Percentiles rank a stretch among this genome's conserved stretches.
These are phyloP conservation scores for Phoenix roebelenii DNA, from an alignment of 176 grass and related monocot genomes.

Conservation along the genomic window DNA sequence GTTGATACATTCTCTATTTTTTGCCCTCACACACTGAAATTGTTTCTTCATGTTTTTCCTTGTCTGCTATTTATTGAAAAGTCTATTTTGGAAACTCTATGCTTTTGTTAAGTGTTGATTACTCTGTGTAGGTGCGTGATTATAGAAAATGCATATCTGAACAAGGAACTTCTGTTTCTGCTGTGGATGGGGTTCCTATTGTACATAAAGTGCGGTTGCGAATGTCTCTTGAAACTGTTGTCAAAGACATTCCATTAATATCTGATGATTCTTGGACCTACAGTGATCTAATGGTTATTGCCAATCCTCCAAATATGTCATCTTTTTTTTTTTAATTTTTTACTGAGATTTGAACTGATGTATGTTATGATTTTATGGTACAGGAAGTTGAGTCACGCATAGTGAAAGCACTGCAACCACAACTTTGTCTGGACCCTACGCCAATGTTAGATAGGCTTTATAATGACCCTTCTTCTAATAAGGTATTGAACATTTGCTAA, in stretches of 20 bases:
- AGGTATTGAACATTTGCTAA: slow-evolving; percentile 43
- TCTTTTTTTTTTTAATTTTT: slow-evolving; percentile 24
- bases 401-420: slow-evolving; percentile 71
- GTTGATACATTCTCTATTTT: too few species aligned
- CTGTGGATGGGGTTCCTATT: slow-evolving; percentile 41
- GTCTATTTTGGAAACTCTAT: too few species aligned
- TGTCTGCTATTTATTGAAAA: too few species aligned
- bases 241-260: slow-evolving; percentile 69
- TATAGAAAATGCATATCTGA: slow-evolving; percentile 52
- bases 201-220: slow-evolving; percentile 69
- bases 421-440: slow-evolving; percentile 83
- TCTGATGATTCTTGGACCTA: slow-evolving; percentile 99
- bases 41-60: too few species aligned
- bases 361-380: neutral
- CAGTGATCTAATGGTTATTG: slow-evolving; percentile 77
- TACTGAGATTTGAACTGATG: neutral
- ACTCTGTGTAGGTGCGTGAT: slow-evolving; percentile 51
- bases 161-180: slow-evolving; percentile 38
- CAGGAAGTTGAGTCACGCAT: slow-evolving; percentile 97
- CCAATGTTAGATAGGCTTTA: slow-evolving; percentile 79
- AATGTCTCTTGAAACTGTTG: slow-evolving; percentile 98
- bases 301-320: neutral
- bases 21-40: too few species aligned
- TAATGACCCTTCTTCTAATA: slow-evolving; percentile 64
- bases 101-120: slow-evolving; percentile 10